Base-by-base conservation (phyloP, 768 basidiomycete genomes). In the Rhodosporidiobolus odoratus region DNA sequence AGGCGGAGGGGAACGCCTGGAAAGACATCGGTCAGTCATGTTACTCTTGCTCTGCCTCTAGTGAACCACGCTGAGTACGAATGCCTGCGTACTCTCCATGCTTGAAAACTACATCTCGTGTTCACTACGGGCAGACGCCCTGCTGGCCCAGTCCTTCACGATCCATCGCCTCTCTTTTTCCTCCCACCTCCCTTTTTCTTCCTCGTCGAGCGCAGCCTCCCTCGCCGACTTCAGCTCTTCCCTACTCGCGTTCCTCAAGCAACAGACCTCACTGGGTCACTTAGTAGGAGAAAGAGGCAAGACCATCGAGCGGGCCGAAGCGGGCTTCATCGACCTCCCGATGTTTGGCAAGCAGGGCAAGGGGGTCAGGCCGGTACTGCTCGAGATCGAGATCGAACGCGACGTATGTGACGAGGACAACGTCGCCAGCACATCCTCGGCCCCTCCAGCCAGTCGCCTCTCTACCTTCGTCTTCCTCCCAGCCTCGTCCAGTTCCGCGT, bases 331-430 rank as follows among this genome's bases (percentile, higher is more conserved):
- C 62, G 30, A 54, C 62, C 19, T 56, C 8, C 35, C 35, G 7
- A 3, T 62, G 25, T 27, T 52, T 27, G 40, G 38, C 52, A 54
- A 63, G 41, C n/a, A 30, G 2, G 30, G 41, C n/a, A 21, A n/a
- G n/a, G 32, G 19, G 13, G 35, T 21, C 7, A 43, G 47, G 2
- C 59, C 59, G 4, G 43, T 61, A 10, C 19, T 61, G 30, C 10
- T 61, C 45, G 45, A 61, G 45, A 35, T 61, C 59, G 59, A 61
- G 45, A 35, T 61, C 59, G 59, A 61, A 34, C 59, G 59, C 34
- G 19, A 41, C 23, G 38, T 1, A 2, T 10, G 8, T 7, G 45
- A 61, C 21, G 5, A 23, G 13, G 3, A 2, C 4, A 19, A 6
- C 27, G 12, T 43, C 43, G 19, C 58, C 34, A 62, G 35, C 50